Evolutionary conservation across 305 asterid genomes (phyloP).

Genomic region (Ajuga reptans): DNA sequence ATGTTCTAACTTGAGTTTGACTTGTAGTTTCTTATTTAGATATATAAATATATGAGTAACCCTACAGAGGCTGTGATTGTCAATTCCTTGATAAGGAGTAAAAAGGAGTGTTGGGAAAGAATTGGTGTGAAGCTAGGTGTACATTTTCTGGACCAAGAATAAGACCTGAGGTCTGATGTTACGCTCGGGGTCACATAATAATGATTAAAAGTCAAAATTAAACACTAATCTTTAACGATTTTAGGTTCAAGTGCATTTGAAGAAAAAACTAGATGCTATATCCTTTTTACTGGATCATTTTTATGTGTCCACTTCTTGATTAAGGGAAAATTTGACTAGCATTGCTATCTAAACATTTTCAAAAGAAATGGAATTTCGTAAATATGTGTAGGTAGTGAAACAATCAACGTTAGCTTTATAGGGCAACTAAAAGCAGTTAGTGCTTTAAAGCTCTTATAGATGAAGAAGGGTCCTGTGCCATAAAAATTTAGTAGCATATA

Average conservation of each 20-base stretch:
- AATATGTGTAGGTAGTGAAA: not conserved
- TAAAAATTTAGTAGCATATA: not conserved
- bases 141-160: not conserved
- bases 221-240: not conserved
- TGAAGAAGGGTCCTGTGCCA: not conserved
- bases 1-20: conserved; percentile 1
- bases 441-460: not conserved
- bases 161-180: not conserved
- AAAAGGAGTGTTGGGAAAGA: not conserved
- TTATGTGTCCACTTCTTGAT: not conserved
- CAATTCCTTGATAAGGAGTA: too few relatives aligned
- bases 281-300: not conserved
- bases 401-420: not conserved
- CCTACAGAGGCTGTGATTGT: not conserved
- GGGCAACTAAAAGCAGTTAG: not conserved
- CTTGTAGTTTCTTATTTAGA: not conserved
- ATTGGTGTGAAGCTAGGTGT: not conserved
- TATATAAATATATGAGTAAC: not conserved
- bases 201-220: not conserved
- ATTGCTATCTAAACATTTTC: not conserved
- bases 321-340: conserved; percentile 8
- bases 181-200: not conserved
- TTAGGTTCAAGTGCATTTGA: not conserved
- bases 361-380: not conserved
- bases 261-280: not conserved